Percentiles rank a stretch among this genome's conserved stretches.
phyloP scores from a whole-genome alignment of 306 rosid species.

The Ormosia emarginata region DNA sequence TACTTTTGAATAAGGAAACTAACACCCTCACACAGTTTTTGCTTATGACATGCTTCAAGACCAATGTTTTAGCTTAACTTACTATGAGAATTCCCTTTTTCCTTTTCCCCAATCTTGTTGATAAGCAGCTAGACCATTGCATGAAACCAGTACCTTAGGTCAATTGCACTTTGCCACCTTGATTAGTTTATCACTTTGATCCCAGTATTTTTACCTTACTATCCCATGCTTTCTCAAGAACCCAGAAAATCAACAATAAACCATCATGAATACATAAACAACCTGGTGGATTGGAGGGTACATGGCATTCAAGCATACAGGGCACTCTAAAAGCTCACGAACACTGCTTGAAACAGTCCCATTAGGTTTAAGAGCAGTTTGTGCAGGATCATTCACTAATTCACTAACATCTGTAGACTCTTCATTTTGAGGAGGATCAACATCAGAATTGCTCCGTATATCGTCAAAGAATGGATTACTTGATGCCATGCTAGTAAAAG shows the following conservation, averaged over 20 bases:
- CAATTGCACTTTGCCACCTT: background rate
- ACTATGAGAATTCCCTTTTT: background rate
- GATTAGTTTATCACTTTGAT: background rate
- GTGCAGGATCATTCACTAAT: conserved; percentile 55
- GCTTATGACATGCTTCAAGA: background rate
- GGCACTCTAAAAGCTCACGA: conserved; percentile 91
- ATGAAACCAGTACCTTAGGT: background rate
- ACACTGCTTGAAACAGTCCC: conserved; percentile 76
- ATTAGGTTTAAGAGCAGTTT: conserved; percentile 48
- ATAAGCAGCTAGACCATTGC: background rate
- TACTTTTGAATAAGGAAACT: background rate
- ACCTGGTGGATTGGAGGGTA: conserved; percentile 99
- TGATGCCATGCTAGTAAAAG: conserved; percentile 51
- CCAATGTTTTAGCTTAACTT: background rate
- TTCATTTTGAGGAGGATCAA: conserved; percentile 78
- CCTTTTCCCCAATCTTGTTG: background rate
- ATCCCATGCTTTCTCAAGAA: conserved; percentile 1
- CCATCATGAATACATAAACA: conserved; percentile 5
- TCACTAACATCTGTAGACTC: conserved; percentile 60
- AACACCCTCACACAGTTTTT: background rate
- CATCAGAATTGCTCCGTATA: conserved; percentile 63
- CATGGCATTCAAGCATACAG: conserved; percentile 91
- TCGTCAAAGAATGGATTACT: conserved; percentile 70
- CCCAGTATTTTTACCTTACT: background rate
- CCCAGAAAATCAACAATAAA: background rate